Percentiles rank a stretch among this genome's conserved stretches.
phyloP scores from a whole-genome alignment of 164 flowering plant genomes.

The Dillenia suffruticosa region DNA sequence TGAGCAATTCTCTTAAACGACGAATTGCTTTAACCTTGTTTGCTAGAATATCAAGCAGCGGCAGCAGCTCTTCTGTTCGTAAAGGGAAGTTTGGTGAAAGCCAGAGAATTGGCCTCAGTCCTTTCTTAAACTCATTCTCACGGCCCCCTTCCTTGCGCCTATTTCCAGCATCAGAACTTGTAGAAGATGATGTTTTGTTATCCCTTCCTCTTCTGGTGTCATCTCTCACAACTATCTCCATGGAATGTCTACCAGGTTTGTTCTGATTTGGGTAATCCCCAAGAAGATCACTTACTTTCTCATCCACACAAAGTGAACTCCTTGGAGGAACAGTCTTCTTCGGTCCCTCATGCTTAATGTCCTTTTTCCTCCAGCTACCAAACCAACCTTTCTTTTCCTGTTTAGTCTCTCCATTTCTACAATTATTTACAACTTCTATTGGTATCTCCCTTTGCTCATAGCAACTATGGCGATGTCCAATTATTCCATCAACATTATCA shows the following conservation, averaged over 20 bases:
- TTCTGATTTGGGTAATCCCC: conserved; percentile 64
- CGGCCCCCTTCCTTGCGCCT: conserved; percentile 55
- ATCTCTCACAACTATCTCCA: conserved; percentile 53
- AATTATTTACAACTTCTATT: conserved; percentile 45
- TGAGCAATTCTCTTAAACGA: conserved; percentile 84
- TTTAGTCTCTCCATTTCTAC: conserved; percentile 48
- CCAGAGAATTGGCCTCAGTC: conserved; percentile 96
- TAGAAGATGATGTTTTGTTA: conserved; percentile 34
- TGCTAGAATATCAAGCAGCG: conserved; percentile 93
- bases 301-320: conserved; percentile 72
- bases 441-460: conserved; percentile 59
- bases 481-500: conserved; percentile 41
- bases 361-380: conserved; percentile 77
- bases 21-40: conserved; percentile 98
- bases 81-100: conserved; percentile 87
- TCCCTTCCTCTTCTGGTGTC: conserved; percentile 54
- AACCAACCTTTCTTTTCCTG: conserved; percentile 88
- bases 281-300: conserved; percentile 73
- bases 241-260: conserved; percentile 72
- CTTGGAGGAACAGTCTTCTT: conserved; percentile 62
- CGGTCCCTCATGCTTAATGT: conserved; percentile 40
- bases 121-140: conserved; percentile 94
- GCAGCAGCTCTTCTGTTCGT: conserved; percentile 84
- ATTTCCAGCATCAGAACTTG: conserved; percentile 36
- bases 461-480: conserved; percentile 72